phyloP scores from a whole-genome alignment of 345 rosid genomes.

The Populus pruinosa region DNA sequence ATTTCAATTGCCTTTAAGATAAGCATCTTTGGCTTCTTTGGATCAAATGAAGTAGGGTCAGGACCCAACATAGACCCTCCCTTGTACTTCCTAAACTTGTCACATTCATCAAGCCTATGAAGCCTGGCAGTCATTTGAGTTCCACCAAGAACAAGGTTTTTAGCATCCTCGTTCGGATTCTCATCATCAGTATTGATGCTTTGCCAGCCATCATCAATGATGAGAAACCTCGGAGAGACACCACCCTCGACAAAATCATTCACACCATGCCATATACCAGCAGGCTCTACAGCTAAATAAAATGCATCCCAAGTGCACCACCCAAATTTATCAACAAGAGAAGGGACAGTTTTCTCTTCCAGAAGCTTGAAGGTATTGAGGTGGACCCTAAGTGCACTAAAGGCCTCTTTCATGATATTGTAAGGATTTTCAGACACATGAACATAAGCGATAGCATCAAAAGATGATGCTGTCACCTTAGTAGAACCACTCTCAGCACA shows the following conservation, averaged over 20 bases:
- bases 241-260: constrained; percentile 68
- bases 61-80: constrained; percentile 50
- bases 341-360: constrained; percentile 68
- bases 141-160: constrained; percentile 78
- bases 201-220: constrained; percentile 93
- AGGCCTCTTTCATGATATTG: constrained; percentile 73
- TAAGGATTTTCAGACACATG: constrained; percentile 74
- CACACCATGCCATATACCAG: constrained; percentile 70
- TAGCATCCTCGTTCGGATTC: constrained; percentile 39
- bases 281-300: constrained; percentile 78
- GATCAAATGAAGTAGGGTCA: constrained; percentile 46
- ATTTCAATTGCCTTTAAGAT: constrained; percentile 71
- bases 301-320: constrained; percentile 99
- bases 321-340: constrained; percentile 68
- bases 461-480: constrained; percentile 44
- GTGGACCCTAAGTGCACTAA: constrained; percentile 61
- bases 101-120: constrained; percentile 55
- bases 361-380: constrained; percentile 73
- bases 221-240: constrained; percentile 60
- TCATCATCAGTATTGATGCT: constrained; percentile 56
- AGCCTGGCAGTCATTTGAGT: constrained; percentile 84
- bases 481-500: constrained; percentile 72
- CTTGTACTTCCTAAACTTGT: constrained; percentile 62
- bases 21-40: constrained; percentile 61
- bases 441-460: constrained; percentile 62